Conservation (phyloP, 2,329 filamentous ascomycete genomes). For the Hysterium pulicare region DNA sequence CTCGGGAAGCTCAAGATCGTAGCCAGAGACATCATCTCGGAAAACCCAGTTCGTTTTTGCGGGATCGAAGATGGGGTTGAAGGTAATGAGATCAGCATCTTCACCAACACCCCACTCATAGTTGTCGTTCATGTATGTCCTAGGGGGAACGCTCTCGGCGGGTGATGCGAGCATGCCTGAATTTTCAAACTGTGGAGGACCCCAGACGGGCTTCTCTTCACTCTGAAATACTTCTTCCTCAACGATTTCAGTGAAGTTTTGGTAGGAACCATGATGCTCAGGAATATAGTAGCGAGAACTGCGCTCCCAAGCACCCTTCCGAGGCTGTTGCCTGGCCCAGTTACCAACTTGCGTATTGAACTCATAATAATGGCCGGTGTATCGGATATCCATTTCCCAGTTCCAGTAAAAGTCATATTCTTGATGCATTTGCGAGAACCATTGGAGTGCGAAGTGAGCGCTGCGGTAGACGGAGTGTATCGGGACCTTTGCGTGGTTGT, state of each 20-base stretch:
- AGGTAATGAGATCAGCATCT: slow-evolving; percentile 64
- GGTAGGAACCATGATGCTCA: slow-evolving; percentile 63
- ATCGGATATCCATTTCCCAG: slow-evolving; percentile 84
- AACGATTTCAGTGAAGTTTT: slow-evolving; percentile 64
- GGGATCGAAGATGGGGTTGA: slow-evolving; percentile 7
- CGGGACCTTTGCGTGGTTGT: slow-evolving; percentile 59
- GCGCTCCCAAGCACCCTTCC: slow-evolving; percentile 71
- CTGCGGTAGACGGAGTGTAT: slow-evolving; percentile 86
- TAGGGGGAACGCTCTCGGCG: slow-evolving; percentile 62
- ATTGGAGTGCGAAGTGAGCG: slow-evolving; percentile 50
- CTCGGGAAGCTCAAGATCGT: slow-evolving; percentile 51
- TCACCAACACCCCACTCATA: slow-evolving; percentile 75
- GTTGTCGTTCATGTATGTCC: slow-evolving; percentile 57
- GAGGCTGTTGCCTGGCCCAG: slow-evolving; percentile 66
- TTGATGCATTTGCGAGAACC: slow-evolving; percentile 50
- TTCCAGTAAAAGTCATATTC: slow-evolving; percentile 66
- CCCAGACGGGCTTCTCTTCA: slow-evolving; percentile 61
- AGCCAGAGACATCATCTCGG: slow-evolving; percentile 65
- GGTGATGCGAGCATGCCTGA: slow-evolving; percentile 55
- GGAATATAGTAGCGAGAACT: slow-evolving; percentile 72
- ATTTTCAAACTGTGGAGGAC: slow-evolving; percentile 48
- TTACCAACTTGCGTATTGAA: slow-evolving; percentile 64
- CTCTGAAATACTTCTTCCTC: slow-evolving; percentile 55
- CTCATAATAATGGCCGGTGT: slow-evolving; percentile 80
- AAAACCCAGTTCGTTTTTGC: slow-evolving; percentile 66